phyloP scores from a whole-genome alignment of 2,329 filamentous ascomycete species.

The Zymoseptoria passerinii region DNA sequence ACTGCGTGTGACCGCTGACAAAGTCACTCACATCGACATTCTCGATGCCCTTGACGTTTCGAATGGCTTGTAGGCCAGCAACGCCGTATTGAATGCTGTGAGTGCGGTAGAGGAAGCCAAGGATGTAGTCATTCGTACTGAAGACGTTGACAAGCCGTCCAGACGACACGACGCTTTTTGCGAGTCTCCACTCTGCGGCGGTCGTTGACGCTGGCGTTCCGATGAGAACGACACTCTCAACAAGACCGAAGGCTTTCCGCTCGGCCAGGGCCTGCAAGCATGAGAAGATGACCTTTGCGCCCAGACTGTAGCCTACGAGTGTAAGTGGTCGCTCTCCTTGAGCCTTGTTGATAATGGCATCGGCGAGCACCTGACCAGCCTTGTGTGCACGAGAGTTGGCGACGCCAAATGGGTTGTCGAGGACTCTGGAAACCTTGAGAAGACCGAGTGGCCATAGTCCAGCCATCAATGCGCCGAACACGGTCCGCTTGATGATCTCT shows the following conservation, averaged over 20 bases:
- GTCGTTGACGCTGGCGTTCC: slow-evolving; percentile 71
- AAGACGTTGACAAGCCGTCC: slow-evolving; percentile 83
- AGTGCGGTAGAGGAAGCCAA: slow-evolving; percentile 79
- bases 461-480: slow-evolving; percentile 40
- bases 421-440: slow-evolving; percentile 36
- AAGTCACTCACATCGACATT: slow-evolving; percentile 47
- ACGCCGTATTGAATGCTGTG: slow-evolving; percentile 76
- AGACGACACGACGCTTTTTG: slow-evolving; percentile 68
- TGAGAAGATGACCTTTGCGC: slow-evolving; percentile 60
- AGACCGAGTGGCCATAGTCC: slow-evolving; percentile 43
- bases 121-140: slow-evolving; percentile 77
- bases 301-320: slow-evolving; percentile 34
- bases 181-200: slow-evolving; percentile 62
- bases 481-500: slow-evolving; percentile 60
- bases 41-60: slow-evolving; percentile 57
- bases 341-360: slow-evolving; percentile 35
- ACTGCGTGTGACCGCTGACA: slow-evolving; percentile 44
- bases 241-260: slow-evolving; percentile 69
- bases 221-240: slow-evolving; percentile 77
- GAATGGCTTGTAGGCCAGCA: slow-evolving; percentile 69
- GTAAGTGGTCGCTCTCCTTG: slow-evolving; percentile 35
- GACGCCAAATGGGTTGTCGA: slow-evolving; percentile 36
- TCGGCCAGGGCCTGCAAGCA: slow-evolving; percentile 71
- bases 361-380: slow-evolving; percentile 34
- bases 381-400: slow-evolving; percentile 32